Percentiles rank a stretch among this genome's conserved stretches.
Conservation (phyloP, 208 protist genomes). For the Lotmaria passim region DNA sequence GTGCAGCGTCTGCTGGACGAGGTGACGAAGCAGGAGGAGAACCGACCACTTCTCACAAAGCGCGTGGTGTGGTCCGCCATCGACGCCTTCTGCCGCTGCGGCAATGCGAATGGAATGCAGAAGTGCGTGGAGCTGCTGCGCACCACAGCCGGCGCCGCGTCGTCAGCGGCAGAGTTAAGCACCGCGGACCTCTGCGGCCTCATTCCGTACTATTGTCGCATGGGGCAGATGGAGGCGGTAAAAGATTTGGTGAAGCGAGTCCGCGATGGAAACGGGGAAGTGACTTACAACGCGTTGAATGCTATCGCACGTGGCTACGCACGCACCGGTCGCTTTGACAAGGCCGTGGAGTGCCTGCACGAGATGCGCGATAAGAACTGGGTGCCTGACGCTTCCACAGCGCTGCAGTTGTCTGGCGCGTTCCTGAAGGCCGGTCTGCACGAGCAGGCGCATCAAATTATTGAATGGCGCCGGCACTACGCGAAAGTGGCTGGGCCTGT, state of each 20-base stretch:
- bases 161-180: constrained; percentile 21
- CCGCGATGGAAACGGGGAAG: constrained; percentile 14
- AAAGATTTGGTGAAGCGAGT: constrained; percentile 63
- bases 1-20: constrained; percentile 72
- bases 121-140: constrained; percentile 57
- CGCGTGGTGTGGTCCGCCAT: constrained; percentile 76
- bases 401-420: constrained; percentile 71
- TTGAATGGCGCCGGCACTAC: constrained; percentile 88
- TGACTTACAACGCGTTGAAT: constrained; percentile 79
- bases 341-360: constrained; percentile 84
- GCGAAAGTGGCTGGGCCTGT: constrained; percentile 55
- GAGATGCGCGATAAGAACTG: constrained; percentile 77
- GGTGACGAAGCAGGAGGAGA: constrained; percentile 31
- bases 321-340: constrained; percentile 77
- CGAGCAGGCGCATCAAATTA: constrained; percentile 86
- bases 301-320: constrained; percentile 84
- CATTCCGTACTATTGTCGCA: constrained; percentile 86
- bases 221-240: constrained; percentile 74
- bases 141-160: background rate
- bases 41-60: constrained; percentile 45
- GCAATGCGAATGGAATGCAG: constrained; percentile 53
- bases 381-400: constrained; percentile 83
- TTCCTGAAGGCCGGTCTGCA: constrained; percentile 89
- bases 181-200: constrained; percentile 54
- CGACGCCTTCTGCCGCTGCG: constrained; percentile 88